These are phyloP conservation scores for Solanum phureja DNA, from an alignment of 257 asterid species.

Conservation along the genomic window DNA sequence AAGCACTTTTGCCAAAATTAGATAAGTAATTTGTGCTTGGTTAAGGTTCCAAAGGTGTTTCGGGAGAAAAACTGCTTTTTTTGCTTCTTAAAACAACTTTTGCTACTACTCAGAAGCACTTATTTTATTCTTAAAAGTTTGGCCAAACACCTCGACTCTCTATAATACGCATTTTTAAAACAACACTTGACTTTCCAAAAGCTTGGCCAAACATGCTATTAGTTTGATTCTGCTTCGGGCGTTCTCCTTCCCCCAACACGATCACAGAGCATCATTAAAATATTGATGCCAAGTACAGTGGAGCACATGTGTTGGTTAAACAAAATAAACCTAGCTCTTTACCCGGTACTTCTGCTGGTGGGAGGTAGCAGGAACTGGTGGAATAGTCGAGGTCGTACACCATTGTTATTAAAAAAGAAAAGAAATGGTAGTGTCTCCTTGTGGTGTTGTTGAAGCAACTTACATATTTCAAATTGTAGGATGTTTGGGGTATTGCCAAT, in stretches of 20 bases:
- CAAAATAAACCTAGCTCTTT: neutral
- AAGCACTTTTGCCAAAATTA: neutral
- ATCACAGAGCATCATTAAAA: neutral
- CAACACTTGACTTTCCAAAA: neutral
- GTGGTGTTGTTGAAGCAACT: neutral
- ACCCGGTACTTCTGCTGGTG: neutral
- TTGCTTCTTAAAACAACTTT: neutral
- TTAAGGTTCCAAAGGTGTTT: neutral
- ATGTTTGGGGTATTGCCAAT: neutral
- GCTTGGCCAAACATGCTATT: neutral
- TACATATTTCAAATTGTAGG: neutral
- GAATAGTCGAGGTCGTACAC: no score
- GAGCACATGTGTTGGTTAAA: neutral
- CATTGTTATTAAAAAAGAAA: neutral
- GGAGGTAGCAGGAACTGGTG: neutral
- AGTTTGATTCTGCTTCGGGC: neutral
- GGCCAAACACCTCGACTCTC: neutral
- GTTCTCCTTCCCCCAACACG: neutral
- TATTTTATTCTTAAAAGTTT: neutral
- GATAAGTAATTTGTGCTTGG: neutral
- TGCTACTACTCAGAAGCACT: neutral
- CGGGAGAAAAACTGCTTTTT: neutral
- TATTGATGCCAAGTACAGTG: neutral
- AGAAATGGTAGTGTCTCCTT: neutral
- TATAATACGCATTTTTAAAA: neutral